These are phyloP conservation scores for Mangifera indica DNA, from an alignment of 345 rosid genomes.

Conservation along the genomic window DNA sequence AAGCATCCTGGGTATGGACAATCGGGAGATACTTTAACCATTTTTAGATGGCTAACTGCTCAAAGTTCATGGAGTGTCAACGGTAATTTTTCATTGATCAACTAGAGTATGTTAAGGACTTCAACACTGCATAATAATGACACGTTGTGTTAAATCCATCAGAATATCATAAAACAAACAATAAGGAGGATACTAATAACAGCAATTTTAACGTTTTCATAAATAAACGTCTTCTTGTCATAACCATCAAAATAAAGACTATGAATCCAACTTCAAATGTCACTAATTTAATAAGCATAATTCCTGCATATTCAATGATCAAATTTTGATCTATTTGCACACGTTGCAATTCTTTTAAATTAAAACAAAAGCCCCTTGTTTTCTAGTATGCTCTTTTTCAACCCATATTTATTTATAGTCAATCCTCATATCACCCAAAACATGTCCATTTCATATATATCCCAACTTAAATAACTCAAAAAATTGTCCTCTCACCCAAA, in stretches of 20 bases:
- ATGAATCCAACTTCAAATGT: neutral
- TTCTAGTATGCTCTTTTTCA: neutral
- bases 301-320: neutral
- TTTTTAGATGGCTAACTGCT: slow-evolving; percentile 20
- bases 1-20: slow-evolving; percentile 99
- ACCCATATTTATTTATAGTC: neutral
- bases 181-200: neutral
- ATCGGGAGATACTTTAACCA: slow-evolving; percentile 81
- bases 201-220: neutral
- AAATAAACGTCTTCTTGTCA: neutral
- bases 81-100: slow-evolving; percentile 2
- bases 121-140: slow-evolving; percentile 18
- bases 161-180: neutral
- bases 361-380: neutral
- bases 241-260: neutral
- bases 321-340: neutral
- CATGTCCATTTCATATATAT: neutral
- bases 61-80: slow-evolving; percentile 19
- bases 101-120: slow-evolving; percentile 10
- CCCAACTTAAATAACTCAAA: neutral
- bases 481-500: neutral
- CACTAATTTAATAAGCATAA: neutral
- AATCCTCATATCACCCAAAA: neutral
- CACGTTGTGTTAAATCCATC: slow-evolving; percentile 5
- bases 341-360: neutral